Conservation (phyloP, 2,329 filamentous ascomycete genomes). For the Fusarium multiceps region DNA sequence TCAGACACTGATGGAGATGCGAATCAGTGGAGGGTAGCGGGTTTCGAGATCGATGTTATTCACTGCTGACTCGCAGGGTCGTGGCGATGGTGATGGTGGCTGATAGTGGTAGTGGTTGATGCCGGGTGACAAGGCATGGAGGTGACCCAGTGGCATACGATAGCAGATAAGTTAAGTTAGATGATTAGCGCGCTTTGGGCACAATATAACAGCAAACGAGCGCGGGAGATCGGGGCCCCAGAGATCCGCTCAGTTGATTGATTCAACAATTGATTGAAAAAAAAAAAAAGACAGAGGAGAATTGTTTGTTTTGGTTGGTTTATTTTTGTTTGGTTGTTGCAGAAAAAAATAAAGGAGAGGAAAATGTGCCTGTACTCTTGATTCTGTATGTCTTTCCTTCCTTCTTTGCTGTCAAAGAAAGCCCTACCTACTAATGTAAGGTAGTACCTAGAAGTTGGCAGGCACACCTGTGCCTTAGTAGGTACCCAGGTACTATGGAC, state of each 20-base stretch:
- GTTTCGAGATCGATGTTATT: constrained; percentile 8
- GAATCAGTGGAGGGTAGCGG: constrained; percentile 8
- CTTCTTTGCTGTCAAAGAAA: constrained; percentile 10
- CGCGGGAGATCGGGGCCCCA: constrained; percentile 43
- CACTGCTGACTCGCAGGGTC: constrained; percentile 22
- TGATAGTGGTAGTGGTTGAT: constrained; percentile 31
- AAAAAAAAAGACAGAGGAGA: constrained; percentile 11
- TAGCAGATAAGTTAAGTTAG: constrained; percentile 26
- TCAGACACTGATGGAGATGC: constrained; percentile 1
- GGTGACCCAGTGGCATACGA: constrained; percentile 28
- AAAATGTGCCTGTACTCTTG: not conserved
- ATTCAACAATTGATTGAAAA: constrained; percentile 23
- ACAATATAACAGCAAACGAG: constrained; percentile 13
- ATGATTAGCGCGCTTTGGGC: constrained; percentile 24
- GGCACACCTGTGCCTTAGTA: not conserved
- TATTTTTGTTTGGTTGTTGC: not conserved
- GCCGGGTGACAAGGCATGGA: constrained; percentile 34
- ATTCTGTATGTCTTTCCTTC: not conserved
- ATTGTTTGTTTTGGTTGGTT: not conserved
- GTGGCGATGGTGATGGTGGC: constrained; percentile 32
- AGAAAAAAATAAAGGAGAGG: not conserved
- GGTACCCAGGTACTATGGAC: not conserved
- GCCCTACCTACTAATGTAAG: not conserved
- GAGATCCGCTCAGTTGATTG: constrained; percentile 34
- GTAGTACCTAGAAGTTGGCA: not conserved